Evolutionary conservation across 169 alveolate genomes (phyloP).

Genomic region (Plasmodium vinckei): DNA sequence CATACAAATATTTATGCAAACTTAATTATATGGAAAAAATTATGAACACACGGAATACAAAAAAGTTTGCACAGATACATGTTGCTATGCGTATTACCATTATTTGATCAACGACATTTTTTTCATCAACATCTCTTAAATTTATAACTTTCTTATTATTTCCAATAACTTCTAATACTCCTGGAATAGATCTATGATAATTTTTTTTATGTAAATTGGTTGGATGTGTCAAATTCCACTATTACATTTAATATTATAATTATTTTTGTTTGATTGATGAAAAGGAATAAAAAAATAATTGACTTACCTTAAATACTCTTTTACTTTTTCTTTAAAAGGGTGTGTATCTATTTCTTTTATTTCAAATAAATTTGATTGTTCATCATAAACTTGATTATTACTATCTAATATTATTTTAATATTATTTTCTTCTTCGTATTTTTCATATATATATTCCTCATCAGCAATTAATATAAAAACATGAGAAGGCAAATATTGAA

Average conservation of each 20-base stretch:
- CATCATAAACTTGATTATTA: slow-evolving; percentile 15
- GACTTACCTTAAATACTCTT: slow-evolving; percentile 44
- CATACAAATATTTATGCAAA: background rate
- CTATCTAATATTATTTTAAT: slow-evolving; percentile 9
- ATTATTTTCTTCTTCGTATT: slow-evolving; percentile 51
- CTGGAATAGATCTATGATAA: slow-evolving; percentile 25
- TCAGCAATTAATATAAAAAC: slow-evolving; percentile 53
- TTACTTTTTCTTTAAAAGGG: slow-evolving; percentile 38
- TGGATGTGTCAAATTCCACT: no score
- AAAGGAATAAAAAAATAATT: background rate
- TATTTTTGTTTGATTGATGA: background rate
- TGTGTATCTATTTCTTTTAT: slow-evolving; percentile 12
- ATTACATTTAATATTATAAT: no score
- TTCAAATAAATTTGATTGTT: slow-evolving; percentile 20
- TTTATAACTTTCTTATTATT: slow-evolving; percentile 30
- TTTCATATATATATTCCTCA: slow-evolving; percentile 58
- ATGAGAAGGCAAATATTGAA: slow-evolving; percentile 48
- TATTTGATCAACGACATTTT: slow-evolving; percentile 19
- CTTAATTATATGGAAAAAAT: background rate
- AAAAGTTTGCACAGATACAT: background rate
- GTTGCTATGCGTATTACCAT: slow-evolving; percentile 20
- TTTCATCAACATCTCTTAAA: slow-evolving; percentile 33
- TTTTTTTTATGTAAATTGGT: no score
- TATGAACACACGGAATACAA: background rate
- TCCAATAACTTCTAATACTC: slow-evolving; percentile 28